Conservation (phyloP, 2,329 filamentous ascomycete genomes). For the Cladosporium sp. region DNA sequence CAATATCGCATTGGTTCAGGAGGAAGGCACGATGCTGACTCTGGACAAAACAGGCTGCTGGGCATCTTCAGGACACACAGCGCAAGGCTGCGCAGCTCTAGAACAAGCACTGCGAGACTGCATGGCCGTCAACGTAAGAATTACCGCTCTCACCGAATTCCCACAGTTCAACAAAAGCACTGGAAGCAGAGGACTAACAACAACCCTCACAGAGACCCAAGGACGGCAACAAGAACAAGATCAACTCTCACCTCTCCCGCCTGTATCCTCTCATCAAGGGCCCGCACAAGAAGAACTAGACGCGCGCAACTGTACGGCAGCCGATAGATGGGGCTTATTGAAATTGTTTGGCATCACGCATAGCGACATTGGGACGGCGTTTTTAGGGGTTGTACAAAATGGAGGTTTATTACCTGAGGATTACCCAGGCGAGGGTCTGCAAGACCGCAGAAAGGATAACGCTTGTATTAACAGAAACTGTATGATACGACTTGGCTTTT, state of each 20-base stretch:
- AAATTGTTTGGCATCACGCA: slow-evolving; percentile 14
- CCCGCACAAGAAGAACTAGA: slow-evolving; percentile 66
- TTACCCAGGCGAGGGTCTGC: slow-evolving; percentile 3
- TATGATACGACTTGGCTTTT: slow-evolving; percentile 13
- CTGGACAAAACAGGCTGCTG: slow-evolving; percentile 67
- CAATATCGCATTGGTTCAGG: background rate
- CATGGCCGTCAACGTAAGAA: slow-evolving; percentile 78
- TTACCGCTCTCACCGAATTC: slow-evolving; percentile 24
- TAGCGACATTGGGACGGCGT: slow-evolving; percentile 19
- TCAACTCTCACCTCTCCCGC: slow-evolving; percentile 89
- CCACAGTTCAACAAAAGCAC: background rate
- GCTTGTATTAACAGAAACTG: slow-evolving; percentile 6
- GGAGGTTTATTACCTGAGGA: slow-evolving; percentile 1
- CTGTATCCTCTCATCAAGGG: slow-evolving; percentile 74
- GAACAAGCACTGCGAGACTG: slow-evolving; percentile 64
- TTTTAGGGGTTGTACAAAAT: slow-evolving; percentile 16
- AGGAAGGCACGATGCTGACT: slow-evolving; percentile 6
- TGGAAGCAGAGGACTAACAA: background rate
- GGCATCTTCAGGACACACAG: slow-evolving; percentile 73
- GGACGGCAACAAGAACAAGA: slow-evolving; percentile 67
- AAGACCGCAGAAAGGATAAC: background rate
- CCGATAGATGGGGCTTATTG: background rate
- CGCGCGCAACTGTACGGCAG: background rate
- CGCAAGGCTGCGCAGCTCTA: slow-evolving; percentile 61
- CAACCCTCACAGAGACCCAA: slow-evolving; percentile 53